Evolutionary conservation across 768 basidiomycete genomes (phyloP).

Genomic region (Suillus sp.): DNA sequence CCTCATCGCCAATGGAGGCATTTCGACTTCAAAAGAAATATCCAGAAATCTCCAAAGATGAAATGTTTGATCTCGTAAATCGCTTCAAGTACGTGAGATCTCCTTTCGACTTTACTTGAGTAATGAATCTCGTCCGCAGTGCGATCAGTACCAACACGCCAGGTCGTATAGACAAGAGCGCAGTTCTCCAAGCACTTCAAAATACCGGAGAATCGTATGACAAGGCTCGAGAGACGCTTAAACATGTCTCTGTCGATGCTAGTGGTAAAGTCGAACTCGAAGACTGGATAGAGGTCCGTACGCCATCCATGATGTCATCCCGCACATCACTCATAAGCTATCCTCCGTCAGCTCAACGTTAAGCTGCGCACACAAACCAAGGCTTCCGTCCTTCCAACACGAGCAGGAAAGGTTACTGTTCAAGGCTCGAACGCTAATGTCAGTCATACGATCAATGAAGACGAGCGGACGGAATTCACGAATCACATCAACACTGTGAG

Average conservation of each 20-base stretch:
- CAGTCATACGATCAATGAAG: slow-evolving; percentile 97
- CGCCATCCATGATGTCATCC: slow-evolving; percentile 27
- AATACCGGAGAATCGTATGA: slow-evolving; percentile 88
- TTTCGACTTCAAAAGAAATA: slow-evolving; percentile 89
- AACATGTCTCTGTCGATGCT: slow-evolving; percentile 91
- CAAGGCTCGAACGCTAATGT: slow-evolving; percentile 94
- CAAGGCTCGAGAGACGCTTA: slow-evolving; percentile 84
- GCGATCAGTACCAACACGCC: slow-evolving; percentile 76
- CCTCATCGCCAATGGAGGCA: slow-evolving; percentile 62
- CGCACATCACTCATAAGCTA: slow-evolving; percentile 17
- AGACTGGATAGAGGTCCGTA: slow-evolving; percentile 94
- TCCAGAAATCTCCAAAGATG: slow-evolving; percentile 88
- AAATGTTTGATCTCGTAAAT: slow-evolving; percentile 93
- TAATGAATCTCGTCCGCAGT: slow-evolving; percentile 40
- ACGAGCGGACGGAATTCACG: slow-evolving; percentile 95
- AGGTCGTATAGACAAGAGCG: slow-evolving; percentile 80
- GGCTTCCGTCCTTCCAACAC: slow-evolving; percentile 54
- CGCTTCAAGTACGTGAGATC: slow-evolving; percentile 83
- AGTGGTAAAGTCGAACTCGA: slow-evolving; percentile 96
- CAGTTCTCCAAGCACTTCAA: slow-evolving; percentile 78
- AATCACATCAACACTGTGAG: slow-evolving; percentile 94
- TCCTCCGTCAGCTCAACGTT: slow-evolving; percentile 63
- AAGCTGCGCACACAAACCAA: slow-evolving; percentile 63
- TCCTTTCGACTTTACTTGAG: slow-evolving; percentile 1
- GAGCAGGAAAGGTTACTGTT: slow-evolving; percentile 89